A percentile compares a stretch with the other conserved stretches of the same genome.
Evolutionary conservation across 345 rosid genomes (phyloP).

Genomic region (Brassica nigra): DNA sequence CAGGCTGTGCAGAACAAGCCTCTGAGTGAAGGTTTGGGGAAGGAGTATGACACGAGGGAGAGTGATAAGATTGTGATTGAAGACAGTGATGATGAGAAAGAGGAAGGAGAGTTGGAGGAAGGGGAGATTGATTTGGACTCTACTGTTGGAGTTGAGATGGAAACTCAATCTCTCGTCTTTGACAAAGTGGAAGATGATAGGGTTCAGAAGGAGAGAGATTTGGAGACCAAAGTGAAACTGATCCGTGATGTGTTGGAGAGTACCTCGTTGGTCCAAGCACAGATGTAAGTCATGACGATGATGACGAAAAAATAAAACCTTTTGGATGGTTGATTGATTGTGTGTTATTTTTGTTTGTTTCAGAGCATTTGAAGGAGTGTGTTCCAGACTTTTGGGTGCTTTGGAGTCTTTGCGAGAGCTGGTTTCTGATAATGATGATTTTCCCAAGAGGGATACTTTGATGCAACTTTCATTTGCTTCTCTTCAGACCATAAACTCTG

Average conservation of each 20-base stretch:
- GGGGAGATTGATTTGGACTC: constrained; percentile 92
- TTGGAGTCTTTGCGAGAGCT: constrained; percentile 66
- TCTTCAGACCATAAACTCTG: constrained; percentile 58
- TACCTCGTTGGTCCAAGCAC: constrained; percentile 54
- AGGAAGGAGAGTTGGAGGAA: constrained; percentile 96
- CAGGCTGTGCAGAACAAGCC: constrained; percentile 95
- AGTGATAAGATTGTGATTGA: constrained; percentile 58
- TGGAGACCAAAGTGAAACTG: constrained; percentile 44
- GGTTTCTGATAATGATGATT: constrained; percentile 37
- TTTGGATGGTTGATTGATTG: constrained; percentile 12
- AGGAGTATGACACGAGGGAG: constrained; percentile 53
- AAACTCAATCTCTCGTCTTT: constrained; percentile 25
- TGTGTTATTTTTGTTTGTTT: constrained; percentile 33
- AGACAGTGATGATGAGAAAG: constrained; percentile 72
- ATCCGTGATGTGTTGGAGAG: constrained; percentile 64
- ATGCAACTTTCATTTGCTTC: constrained; percentile 55
- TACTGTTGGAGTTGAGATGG: neutral
- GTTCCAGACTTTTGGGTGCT: constrained; percentile 58
- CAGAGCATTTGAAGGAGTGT: constrained; percentile 73
- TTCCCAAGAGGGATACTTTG: constrained; percentile 52
- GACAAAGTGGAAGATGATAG: constrained; percentile 23
- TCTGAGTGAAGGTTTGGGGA: constrained; percentile 54
- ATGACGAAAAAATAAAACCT: constrained; percentile 17
- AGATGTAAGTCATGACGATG: constrained; percentile 60
- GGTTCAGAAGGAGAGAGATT: constrained; percentile 43